Conservation (phyloP, 1,284 basidiomycete species). For the Tetrapyrgos nigripes region DNA sequence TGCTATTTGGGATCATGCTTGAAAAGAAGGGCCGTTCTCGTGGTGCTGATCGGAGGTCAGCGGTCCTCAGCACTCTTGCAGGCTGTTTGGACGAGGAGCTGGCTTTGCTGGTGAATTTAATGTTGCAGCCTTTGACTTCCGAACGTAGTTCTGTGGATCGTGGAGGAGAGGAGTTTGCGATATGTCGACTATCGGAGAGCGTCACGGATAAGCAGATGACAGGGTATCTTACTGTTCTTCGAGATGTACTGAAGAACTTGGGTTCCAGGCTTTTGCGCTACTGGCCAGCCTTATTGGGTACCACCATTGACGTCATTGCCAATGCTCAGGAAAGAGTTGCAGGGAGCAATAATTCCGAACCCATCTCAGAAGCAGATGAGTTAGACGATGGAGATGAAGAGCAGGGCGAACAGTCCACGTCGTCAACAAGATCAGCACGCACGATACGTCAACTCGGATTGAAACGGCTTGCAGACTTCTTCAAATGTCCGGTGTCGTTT, state of each 20-base stretch:
- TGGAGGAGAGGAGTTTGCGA: background rate
- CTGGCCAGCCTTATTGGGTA: conserved; percentile 79
- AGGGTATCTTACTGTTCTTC: conserved; percentile 87
- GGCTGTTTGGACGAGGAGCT: conserved; percentile 82
- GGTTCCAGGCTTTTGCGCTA: conserved; percentile 71
- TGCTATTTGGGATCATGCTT: conserved; percentile 92
- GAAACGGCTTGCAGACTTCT: conserved; percentile 90
- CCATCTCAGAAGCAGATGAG: conserved; percentile 41
- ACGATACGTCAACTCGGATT: conserved; percentile 84
- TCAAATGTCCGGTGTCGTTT: conserved; percentile 74
- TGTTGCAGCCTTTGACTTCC: conserved; percentile 81
- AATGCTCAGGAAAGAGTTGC: conserved; percentile 68
- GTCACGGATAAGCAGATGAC: conserved; percentile 76
- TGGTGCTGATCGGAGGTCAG: conserved; percentile 78
- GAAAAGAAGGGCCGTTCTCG: conserved; percentile 78
- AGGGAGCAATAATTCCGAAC: conserved; percentile 23
- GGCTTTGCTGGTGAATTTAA: conserved; percentile 83
- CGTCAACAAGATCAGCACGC: conserved; percentile 54
- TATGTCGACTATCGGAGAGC: conserved; percentile 36
- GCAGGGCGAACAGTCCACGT: conserved; percentile 32
- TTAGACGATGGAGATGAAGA: conserved; percentile 44
- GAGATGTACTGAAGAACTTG: conserved; percentile 82
- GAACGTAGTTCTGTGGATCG: conserved; percentile 30
- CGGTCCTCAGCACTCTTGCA: conserved; percentile 78
- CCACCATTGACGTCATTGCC: conserved; percentile 68